Evolutionary conservation across 805 yeast genomes (phyloP), one percentile per base, ranked within the genome.

Genomic region (Saccharomycopsis babjevae): DNA sequence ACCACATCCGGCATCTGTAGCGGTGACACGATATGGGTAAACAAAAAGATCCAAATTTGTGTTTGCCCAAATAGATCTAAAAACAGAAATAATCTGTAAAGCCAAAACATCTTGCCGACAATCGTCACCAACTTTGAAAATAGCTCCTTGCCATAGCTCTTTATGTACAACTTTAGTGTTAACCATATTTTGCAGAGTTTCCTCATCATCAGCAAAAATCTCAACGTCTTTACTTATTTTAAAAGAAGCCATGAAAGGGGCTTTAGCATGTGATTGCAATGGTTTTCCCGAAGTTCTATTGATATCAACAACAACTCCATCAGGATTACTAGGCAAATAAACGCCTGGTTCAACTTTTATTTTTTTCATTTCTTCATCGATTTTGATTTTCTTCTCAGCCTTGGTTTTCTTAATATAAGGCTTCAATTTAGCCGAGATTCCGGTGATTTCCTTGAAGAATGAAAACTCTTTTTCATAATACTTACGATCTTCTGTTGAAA

Each of bases 1-100:
- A 73, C 99, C 99, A 76, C 98, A 92, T 0, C 99, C 99, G 0
- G 99, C 98, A 1, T 97, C 97, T 10, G 99, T 94, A 1, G 99
- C 99, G 0, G 97, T 92, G 30, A 94, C 99, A 66, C 97, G 77
- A 73, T 94, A 82, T 0, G 99, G 99, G 74, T 83, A 96, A 30
- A 94, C 96, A 72, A 79, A 94, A 52, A 93, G 81, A 71, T 94
- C 98, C 64, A 94, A 77, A 1, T 98, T 98, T 13, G 88, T 84
- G 65, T 83, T 81, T 64, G 83, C 82, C 96, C 97, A 94, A 58
- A 94, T 89, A 54, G 93, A 84, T 68, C 96, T 81, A 78, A 96
- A 94, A 42, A 94, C 85, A 3, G 97, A 87, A 61, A 96, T 87
- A 69, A 94, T 77, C 71, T 94, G 99, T 62, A 94, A 76, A 0